A percentile compares a stretch with the other conserved stretches of the same genome.
phyloP scores from a whole-genome alignment of 176 grass and related monocot genomes.

The Thinopyrum elongatum region DNA sequence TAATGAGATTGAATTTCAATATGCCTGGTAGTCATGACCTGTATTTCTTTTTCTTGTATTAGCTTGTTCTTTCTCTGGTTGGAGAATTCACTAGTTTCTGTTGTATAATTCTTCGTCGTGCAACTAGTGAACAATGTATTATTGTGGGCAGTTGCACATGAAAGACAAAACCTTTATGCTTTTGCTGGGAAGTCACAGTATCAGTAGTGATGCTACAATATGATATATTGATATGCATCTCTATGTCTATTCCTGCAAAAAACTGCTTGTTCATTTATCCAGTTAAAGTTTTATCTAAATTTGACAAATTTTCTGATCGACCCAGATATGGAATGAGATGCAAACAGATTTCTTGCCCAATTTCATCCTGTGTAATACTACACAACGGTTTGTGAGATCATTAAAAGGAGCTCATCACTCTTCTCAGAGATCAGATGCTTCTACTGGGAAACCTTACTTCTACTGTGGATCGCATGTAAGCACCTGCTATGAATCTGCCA shows the following conservation, averaged over 20 bases:
- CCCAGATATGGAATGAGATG: conserved; percentile 96
- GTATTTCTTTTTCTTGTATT: not conserved
- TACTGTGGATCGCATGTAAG: conserved; percentile 93
- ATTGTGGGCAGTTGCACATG: not conserved
- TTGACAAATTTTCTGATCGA: conserved; percentile 21
- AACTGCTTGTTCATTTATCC: not conserved
- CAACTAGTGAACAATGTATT: conserved; percentile 26
- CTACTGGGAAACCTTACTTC: conserved; percentile 69
- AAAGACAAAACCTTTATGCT: conserved; percentile 1
- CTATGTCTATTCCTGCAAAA: conserved; percentile 25
- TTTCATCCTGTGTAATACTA: conserved; percentile 97
- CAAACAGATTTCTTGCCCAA: conserved; percentile 97
- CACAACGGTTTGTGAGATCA: conserved; percentile 91
- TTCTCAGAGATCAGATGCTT: conserved; percentile 62
- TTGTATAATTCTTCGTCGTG: not conserved
- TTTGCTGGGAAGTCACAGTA: conserved; percentile 20
- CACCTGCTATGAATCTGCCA: not conserved
- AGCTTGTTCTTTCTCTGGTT: conserved; percentile 21
- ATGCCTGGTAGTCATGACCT: conserved; percentile 20
- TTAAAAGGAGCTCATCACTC: conserved; percentile 61
- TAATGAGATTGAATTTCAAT: not conserved
- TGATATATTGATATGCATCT: conserved; percentile 14
- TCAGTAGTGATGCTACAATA: not conserved
- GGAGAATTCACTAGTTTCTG: not conserved
- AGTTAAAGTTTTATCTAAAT: conserved; percentile 19